Evolutionary conservation across 208 protist species (phyloP).

Genomic region (Tritrichomonas musculus): DNA sequence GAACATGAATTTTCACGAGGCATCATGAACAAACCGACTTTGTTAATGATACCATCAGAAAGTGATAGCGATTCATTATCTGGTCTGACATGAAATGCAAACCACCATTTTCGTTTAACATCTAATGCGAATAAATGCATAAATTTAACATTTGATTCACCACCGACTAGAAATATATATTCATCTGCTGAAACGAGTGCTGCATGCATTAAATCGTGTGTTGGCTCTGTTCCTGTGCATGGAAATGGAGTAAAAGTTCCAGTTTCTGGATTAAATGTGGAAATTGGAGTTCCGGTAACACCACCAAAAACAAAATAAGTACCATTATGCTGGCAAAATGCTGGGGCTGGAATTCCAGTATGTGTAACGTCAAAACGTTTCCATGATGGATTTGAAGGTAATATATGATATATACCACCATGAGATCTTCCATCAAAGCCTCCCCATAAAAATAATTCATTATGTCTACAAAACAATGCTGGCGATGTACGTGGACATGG

Average conservation of each 20-base stretch:
- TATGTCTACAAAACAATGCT: not conserved
- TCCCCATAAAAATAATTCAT: not conserved
- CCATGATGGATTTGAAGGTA: not conserved
- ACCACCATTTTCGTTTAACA: not conserved
- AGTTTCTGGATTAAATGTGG: not conserved
- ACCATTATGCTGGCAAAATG: not conserved
- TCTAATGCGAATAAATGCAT: not conserved
- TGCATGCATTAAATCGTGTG: not conserved
- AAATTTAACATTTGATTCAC: not conserved
- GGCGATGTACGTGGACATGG: not conserved
- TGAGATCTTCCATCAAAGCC: not conserved
- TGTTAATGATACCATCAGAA: not conserved
- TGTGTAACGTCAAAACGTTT: not conserved
- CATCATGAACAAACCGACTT: not conserved
- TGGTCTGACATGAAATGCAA: not conserved
- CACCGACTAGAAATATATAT: slow-evolving; percentile 8
- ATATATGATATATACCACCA: not conserved
- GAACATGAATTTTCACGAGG: not conserved
- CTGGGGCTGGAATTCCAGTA: not conserved
- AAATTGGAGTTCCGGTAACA: not conserved
- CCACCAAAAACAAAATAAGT: not conserved
- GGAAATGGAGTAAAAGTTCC: not conserved
- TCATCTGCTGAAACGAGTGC: not conserved
- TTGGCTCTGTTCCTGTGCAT: not conserved
- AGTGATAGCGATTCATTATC: not conserved